Evolutionary conservation across 768 basidiomycete species (phyloP), one percentile per base, ranked within the genome.

Genomic region (Lactarius hengduanensis): DNA sequence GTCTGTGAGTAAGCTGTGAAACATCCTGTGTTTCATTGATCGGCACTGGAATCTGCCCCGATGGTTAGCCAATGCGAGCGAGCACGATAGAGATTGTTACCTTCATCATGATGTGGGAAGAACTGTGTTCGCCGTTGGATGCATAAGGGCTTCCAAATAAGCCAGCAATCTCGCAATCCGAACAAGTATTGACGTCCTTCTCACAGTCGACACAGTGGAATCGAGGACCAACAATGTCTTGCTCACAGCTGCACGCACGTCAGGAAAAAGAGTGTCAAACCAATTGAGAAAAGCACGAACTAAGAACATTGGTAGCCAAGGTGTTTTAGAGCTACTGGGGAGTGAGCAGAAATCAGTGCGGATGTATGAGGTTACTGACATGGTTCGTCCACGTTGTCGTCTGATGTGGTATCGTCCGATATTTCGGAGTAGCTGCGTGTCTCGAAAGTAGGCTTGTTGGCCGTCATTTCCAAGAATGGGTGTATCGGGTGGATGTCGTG

Each of bases 21-120:
- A 69, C 53, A 88, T 81, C 86, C 77, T 90, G 86, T 34, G 92
- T 87, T 72, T 94, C 88, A 64, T 88, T 86, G 28, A 96, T 79
- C 7, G 94, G 93, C 70, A 89, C 86, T 0, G 95, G 94, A 56
- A 97, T 94, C 94, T 96, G 16, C 59, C 45, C 20, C 45, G 26
- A 18, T 65, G 20, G 38, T 62, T 57, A 63, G 41, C 26, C n/a
- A 5, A 36, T 1, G 32, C 38, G 30, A 50, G 38, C 32, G 2
- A 38, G 63, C 60, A 32, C 10, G 43, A 45, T 45, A 59, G 41
- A 54, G 41, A 18, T 40, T 22, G 74, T 56, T 67, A 92, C 94
- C 86, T 97, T 98, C 77, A 96, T 91, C 83, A 96, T 85, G 69
- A 95, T 94, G 73, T 98, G 95, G 1, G 90, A 89, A 18, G 90